These are phyloP conservation scores for Annulohypoxylon nitens DNA, from an alignment of 495 filamentous ascomycete species.

Conservation along the genomic window DNA sequence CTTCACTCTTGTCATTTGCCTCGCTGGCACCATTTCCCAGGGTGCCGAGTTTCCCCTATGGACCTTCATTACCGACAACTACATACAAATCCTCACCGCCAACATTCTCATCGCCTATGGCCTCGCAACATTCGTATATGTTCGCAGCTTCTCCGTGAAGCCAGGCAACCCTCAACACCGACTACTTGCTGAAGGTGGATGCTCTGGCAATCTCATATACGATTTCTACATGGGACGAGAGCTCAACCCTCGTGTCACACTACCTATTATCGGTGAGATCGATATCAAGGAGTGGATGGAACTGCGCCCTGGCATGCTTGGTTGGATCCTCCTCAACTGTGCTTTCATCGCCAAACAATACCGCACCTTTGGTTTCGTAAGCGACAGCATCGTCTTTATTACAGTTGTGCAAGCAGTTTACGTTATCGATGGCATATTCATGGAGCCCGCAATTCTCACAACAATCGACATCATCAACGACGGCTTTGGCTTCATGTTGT, in stretches of 20 bases:
- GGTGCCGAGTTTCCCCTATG: conserved; percentile 88
- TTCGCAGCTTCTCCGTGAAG: conserved; percentile 83
- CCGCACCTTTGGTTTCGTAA: conserved; percentile 81
- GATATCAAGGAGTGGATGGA: conserved; percentile 95
- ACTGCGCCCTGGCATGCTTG: conserved; percentile 88
- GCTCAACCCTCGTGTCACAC: conserved; percentile 87
- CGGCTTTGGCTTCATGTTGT: conserved; percentile 97
- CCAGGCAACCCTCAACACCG: conserved; percentile 69
- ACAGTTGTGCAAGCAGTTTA: conserved; percentile 85
- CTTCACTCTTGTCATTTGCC: conserved; percentile 73
- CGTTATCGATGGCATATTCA: conserved; percentile 86
- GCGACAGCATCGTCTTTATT: conserved; percentile 88
- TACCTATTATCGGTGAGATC: conserved; percentile 83
- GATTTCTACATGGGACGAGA: conserved; percentile 98
- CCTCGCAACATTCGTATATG: conserved; percentile 81
- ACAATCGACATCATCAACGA: conserved; percentile 97
- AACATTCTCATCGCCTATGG: conserved; percentile 79
- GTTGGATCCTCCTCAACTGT: conserved; percentile 89
- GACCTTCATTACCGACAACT: conserved; percentile 94
- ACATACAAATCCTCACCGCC: conserved; percentile 83
- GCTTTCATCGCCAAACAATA: conserved; percentile 92
- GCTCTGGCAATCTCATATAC: conserved; percentile 88
- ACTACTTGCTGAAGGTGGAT: conserved; percentile 80
- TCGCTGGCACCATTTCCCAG: conserved; percentile 78
- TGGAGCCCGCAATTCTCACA: conserved; percentile 92